Conservation (phyloP, 495 filamentous ascomycete species). For the Podospora conica region DNA sequence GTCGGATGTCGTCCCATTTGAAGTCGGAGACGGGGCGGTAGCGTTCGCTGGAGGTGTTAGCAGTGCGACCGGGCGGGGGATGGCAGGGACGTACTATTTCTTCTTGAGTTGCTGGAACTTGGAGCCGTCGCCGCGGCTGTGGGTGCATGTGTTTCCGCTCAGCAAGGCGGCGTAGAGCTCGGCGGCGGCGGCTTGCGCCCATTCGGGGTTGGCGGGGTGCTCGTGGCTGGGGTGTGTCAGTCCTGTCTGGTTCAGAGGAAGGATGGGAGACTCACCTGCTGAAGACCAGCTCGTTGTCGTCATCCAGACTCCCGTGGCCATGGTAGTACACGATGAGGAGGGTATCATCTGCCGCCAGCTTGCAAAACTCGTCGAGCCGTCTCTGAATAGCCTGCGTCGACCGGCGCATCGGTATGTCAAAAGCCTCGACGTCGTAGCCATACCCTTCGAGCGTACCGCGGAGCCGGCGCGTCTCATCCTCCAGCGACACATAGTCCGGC, state of each 20-base stretch:
- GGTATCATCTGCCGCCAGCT: conserved; percentile 23
- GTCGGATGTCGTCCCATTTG: conserved; percentile 25
- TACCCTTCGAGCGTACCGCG: conserved; percentile 22
- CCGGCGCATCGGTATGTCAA: conserved; percentile 25
- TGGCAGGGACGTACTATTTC: conserved; percentile 27
- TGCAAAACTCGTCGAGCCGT: conserved; percentile 20
- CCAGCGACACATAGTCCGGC: conserved; percentile 26
- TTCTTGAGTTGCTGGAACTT: conserved; percentile 19
- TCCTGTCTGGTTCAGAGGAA: background rate
- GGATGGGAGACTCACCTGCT: conserved; percentile 20
- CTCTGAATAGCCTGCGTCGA: conserved; percentile 13
- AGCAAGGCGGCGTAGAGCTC: conserved; percentile 29
- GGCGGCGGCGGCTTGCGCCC: conserved; percentile 26
- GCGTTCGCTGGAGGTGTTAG: conserved; percentile 22
- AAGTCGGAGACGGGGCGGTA: conserved; percentile 27
- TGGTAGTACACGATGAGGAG: conserved; percentile 32
- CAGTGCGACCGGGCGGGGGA: background rate
- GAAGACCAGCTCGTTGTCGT: conserved; percentile 29
- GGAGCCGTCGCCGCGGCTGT: conserved; percentile 10
- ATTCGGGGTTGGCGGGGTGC: conserved; percentile 26
- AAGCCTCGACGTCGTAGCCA: conserved; percentile 26
- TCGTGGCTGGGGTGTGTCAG: conserved; percentile 23
- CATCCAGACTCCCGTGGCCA: conserved; percentile 29
- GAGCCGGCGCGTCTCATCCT: conserved; percentile 28
- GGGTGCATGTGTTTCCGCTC: conserved; percentile 9